These are phyloP conservation scores for Paraurostyla sp. DNA, from an alignment of 73 alveolate genomes.

Conservation along the genomic window DNA sequence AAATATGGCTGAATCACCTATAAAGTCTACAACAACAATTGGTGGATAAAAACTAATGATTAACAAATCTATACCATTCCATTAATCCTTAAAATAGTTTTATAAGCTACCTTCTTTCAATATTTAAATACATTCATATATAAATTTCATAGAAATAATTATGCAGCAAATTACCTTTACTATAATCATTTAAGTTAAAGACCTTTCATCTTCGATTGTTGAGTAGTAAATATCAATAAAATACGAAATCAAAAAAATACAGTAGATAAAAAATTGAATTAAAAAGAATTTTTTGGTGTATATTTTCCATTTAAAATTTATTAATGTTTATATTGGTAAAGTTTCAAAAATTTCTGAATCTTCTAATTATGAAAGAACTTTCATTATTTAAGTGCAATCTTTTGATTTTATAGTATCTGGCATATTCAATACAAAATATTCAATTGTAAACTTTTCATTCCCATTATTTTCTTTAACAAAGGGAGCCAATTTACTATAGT, in stretches of 20 bases:
- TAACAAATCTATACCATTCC: neutral
- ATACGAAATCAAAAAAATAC: neutral
- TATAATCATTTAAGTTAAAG: neutral
- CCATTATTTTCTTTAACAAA: neutral
- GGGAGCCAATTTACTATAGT: neutral
- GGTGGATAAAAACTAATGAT: neutral
- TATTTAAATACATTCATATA: neutral
- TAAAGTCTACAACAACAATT: neutral
- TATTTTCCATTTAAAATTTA: constrained; percentile 28
- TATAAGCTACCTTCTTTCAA: neutral
- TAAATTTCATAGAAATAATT: neutral
- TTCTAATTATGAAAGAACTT: neutral
- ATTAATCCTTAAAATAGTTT: neutral
- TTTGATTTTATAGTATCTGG: neutral
- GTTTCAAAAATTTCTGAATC: neutral
- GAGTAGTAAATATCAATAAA: neutral
- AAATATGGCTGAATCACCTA: neutral
- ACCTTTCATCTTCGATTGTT: neutral
- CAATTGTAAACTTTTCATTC: neutral
- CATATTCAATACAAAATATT: neutral
- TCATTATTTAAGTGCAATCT: neutral
- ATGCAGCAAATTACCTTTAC: neutral
- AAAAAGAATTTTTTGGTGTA: constrained; percentile 25
- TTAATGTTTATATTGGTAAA: neutral
- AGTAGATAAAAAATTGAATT: neutral